A percentile compares a stretch with the other conserved stretches of the same genome.
These are phyloP conservation scores for Colletotrichum neosansevieriae DNA, from an alignment of 2,329 filamentous ascomycete genomes.

Conservation along the genomic window DNA sequence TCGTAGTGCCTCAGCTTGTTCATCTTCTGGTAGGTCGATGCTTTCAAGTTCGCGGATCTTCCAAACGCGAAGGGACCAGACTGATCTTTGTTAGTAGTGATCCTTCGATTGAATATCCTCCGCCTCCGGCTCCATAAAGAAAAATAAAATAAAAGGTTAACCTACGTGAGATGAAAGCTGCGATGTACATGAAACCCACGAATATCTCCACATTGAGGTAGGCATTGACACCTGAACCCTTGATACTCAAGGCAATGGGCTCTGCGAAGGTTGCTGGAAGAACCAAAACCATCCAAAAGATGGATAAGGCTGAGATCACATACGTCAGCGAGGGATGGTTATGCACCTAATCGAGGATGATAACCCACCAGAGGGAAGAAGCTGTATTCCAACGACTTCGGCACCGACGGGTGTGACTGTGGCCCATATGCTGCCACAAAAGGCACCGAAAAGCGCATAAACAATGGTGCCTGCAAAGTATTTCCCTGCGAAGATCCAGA, in stretches of 20 bases:
- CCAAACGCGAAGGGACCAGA: slow-evolving; percentile 41
- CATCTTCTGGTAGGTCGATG: slow-evolving; percentile 5
- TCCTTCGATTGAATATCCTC: fast-evolving
- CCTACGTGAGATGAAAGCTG: slow-evolving; percentile 61
- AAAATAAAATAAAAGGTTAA: neutral
- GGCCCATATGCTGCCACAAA: slow-evolving; percentile 79
- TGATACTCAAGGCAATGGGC: slow-evolving; percentile 71
- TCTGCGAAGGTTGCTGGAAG: slow-evolving; percentile 78
- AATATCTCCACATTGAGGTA: slow-evolving; percentile 70
- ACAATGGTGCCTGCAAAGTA: slow-evolving; percentile 76
- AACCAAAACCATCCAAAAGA: slow-evolving; percentile 79
- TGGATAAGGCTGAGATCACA: slow-evolving; percentile 62
- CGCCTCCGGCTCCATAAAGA: no score
- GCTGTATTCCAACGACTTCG: slow-evolving; percentile 78
- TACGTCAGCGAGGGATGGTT: neutral
- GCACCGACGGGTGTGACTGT: slow-evolving; percentile 77
- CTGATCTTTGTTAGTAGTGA: slow-evolving; percentile 4
- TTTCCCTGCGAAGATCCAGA: slow-evolving; percentile 79
- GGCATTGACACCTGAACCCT: slow-evolving; percentile 54
- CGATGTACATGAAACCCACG: slow-evolving; percentile 70
- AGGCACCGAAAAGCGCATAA: slow-evolving; percentile 75
- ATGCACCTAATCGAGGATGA: neutral
- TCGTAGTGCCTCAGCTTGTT: slow-evolving; percentile 10
- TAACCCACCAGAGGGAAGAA: slow-evolving; percentile 70
- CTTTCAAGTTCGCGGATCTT: slow-evolving; percentile 38